Percentiles rank a stretch among this genome's conserved stretches.
phyloP scores from a whole-genome alignment of 106 monocot genomes.

The Acorus calamus region DNA sequence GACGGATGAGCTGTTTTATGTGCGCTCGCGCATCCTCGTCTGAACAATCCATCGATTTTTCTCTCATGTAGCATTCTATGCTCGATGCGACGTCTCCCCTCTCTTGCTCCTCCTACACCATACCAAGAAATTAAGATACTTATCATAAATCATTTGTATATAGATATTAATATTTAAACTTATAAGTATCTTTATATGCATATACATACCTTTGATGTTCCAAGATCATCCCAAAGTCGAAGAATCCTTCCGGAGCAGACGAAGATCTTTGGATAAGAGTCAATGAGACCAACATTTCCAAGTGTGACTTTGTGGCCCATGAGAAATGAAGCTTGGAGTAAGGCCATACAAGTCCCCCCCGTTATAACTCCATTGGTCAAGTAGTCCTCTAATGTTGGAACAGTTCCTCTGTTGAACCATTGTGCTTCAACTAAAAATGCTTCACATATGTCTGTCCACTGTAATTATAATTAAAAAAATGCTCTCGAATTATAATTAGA shows the following conservation, averaged over 20 bases:
- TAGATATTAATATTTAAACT: too few relatives aligned
- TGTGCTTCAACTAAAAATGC: slow-evolving; percentile 15
- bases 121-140: too few relatives aligned
- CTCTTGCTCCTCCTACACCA: slow-evolving; percentile 2
- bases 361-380: slow-evolving; percentile 12
- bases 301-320: slow-evolving; percentile 1
- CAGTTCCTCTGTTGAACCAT: slow-evolving; percentile 4
- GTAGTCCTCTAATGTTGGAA: slow-evolving; percentile 10
- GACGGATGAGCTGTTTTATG: not conserved
- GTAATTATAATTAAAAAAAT: not conserved
- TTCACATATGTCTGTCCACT: slow-evolving; percentile 23
- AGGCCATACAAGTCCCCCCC: slow-evolving; percentile 13
- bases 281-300: not conserved
- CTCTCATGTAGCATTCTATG: slow-evolving; percentile 3
- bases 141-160: too few relatives aligned
- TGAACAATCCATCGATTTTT: not conserved
- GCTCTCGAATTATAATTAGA: not conserved
- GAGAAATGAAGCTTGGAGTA: slow-evolving; percentile 14
- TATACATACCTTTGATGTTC: slow-evolving; percentile 7
- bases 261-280: slow-evolving; percentile 6
- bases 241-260: slow-evolving; percentile 13
- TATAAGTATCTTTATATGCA: too few relatives aligned
- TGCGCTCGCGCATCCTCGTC: too few relatives aligned
- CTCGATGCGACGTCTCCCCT: slow-evolving; percentile 5
- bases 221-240: slow-evolving; percentile 23